These are phyloP conservation scores for Puccinia hordei DNA, from an alignment of 1,284 basidiomycete species.

Conservation along the genomic window DNA sequence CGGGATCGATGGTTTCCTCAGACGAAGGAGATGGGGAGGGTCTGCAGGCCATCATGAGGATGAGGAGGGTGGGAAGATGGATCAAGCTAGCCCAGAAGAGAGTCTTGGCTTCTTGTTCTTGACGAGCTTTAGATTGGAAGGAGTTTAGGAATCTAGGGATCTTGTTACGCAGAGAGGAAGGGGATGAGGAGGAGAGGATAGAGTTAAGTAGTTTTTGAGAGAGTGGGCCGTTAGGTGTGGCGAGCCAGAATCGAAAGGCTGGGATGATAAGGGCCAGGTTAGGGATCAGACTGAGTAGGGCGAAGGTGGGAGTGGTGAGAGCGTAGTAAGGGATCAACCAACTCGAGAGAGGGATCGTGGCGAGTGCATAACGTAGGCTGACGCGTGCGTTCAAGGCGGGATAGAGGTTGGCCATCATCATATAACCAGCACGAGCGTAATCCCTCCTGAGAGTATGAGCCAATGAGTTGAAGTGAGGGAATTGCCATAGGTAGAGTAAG, in stretches of 20 bases:
- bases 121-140: slow-evolving; percentile 54
- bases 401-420: slow-evolving; percentile 83
- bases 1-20: too few relatives aligned
- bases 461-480: slow-evolving; percentile 97
- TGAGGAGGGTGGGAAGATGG: slow-evolving; percentile 86
- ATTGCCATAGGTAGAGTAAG: slow-evolving; percentile 94
- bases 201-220: slow-evolving; percentile 52
- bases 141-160: slow-evolving; percentile 53
- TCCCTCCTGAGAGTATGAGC: slow-evolving; percentile 81
- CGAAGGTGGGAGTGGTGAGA: slow-evolving; percentile 83
- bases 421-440: slow-evolving; percentile 91
- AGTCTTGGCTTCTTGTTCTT: slow-evolving; percentile 75
- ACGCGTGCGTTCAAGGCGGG: slow-evolving; percentile 83
- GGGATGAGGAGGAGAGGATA: slow-evolving; percentile 61
- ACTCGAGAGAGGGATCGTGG: slow-evolving; percentile 78
- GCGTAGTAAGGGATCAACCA: slow-evolving; percentile 81
- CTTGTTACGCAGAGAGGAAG: neutral
- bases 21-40: slow-evolving; percentile 53
- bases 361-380: slow-evolving; percentile 76
- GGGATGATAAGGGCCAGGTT: slow-evolving; percentile 73
- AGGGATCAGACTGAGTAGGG: slow-evolving; percentile 73
- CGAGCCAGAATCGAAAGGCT: slow-evolving; percentile 73
- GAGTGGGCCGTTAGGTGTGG: neutral
- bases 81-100: slow-evolving; percentile 83
- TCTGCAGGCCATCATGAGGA: slow-evolving; percentile 76